Evolutionary conservation across 208 protist genomes (phyloP).

Genomic region (Paratrypanosoma confusum): DNA sequence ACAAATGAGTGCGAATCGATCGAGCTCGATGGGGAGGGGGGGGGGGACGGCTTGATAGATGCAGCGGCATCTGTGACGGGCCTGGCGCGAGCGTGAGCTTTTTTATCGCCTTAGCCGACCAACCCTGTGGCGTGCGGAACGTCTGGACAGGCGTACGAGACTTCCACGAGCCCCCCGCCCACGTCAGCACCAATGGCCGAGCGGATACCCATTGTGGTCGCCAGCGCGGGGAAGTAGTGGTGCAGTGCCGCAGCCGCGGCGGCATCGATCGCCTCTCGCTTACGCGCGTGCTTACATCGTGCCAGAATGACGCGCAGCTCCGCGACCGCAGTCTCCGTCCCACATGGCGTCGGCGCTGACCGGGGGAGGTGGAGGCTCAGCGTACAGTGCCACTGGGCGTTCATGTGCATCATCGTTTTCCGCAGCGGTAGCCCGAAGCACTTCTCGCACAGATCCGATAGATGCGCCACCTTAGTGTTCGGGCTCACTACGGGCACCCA

Average conservation of each 20-base stretch:
- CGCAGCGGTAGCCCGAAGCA: slow-evolving; percentile 15
- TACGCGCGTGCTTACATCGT: slow-evolving; percentile 12
- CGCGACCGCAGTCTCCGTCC: no score
- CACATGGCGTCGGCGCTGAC: no score
- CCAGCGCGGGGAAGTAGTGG: slow-evolving; percentile 1
- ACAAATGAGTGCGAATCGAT: no score
- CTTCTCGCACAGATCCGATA: slow-evolving; percentile 7
- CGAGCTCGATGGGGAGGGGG: no score
- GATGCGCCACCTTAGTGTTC: no score
- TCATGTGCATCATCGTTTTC: slow-evolving; percentile 7
- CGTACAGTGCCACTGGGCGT: slow-evolving; percentile 39
- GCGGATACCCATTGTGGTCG: neutral
- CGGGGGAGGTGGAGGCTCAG: slow-evolving; percentile 31
- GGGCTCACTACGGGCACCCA: no score
- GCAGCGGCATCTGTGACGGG: no score
- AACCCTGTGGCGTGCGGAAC: neutral
- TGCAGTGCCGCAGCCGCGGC: slow-evolving; percentile 12
- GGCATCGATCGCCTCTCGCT: slow-evolving; percentile 39
- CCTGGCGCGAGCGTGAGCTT: no score
- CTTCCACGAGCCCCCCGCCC: neutral
- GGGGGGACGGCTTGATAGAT: no score
- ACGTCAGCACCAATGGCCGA: slow-evolving; percentile 1
- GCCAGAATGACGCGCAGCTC: slow-evolving; percentile 26
- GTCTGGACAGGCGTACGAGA: slow-evolving; percentile 4
- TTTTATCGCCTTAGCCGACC: no score